Evolutionary conservation across 2,329 filamentous ascomycete species (phyloP), one percentile per base, ranked within the genome.

Genomic region (Blastomyces silverae): DNA sequence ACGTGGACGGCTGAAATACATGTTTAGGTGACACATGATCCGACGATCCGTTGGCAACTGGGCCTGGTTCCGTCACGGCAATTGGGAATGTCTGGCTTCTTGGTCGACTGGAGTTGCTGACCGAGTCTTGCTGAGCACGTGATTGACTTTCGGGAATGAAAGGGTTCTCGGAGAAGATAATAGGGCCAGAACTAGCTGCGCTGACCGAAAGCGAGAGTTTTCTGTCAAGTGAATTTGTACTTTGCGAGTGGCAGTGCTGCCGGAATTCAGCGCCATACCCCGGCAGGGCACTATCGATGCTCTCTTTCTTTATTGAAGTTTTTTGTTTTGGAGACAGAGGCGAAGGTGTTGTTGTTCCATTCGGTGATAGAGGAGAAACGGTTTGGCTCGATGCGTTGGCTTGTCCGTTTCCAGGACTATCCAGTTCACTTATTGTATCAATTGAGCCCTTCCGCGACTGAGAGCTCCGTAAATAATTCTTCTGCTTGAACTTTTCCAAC

Each of bases 401-500:
- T 53, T 81, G 80, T 44, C 76, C 81, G 67, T 82, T 84, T 31
- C 83, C 84, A n/a, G 77, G 75, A 65, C 83, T 85, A 70, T 90
- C 88, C 0, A 87, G 84, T 63, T 92, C 89, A 73, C 90, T 92
- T 48, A 87, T 74, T 57, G 78, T 79, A 7, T 74, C 74, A 39
- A 73, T 66, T 7, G 84, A 85, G 39, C 78, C 77, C 73, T 85
- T 86, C 57, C 84, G 77, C 56, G 80, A 80, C 70, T 82, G 83
- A 13, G 82, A 78, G 48, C 82, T 81, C 69, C 81, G 76, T 13
- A 88, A 73, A 68, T 84, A 87, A 74, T 96, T 89, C 79, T 93
- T 96, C 74, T 91, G 86, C 80, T 97, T 96, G 81, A 97, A 97
- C 74, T 94, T 95, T 73, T 96, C 91, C 44, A 97, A 83, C 92